phyloP scores from a whole-genome alignment of 169 alveolate genomes.

The Plasmodium malariae region DNA sequence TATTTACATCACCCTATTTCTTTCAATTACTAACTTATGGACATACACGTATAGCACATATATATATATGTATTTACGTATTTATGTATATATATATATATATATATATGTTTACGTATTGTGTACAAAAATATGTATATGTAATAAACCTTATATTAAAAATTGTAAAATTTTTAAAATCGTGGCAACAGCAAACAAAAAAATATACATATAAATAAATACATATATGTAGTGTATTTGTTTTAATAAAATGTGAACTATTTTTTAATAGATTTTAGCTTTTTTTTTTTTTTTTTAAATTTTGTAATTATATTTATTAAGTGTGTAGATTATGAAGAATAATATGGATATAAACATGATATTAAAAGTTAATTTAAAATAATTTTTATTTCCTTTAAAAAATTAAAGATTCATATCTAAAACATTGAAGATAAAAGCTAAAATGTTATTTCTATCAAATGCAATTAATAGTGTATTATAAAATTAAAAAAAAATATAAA shows the following conservation, averaged over 20 bases:
- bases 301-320: constrained; percentile 14
- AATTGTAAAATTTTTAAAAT: no score
- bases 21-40: background rate
- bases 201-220: background rate
- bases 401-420: constrained; percentile 44
- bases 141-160: background rate
- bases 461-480: constrained; percentile 13
- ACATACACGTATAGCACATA: background rate
- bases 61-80: constrained; percentile 11
- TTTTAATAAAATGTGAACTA: background rate
- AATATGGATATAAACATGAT: constrained; percentile 1
- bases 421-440: constrained; percentile 38
- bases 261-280: background rate
- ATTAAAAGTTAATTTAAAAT: constrained; percentile 10
- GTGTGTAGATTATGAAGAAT: constrained; percentile 2
- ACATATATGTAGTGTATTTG: background rate
- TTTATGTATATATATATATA: background rate
- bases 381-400: constrained; percentile 19
- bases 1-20: background rate
- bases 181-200: background rate
- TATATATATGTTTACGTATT: background rate
- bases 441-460: constrained; percentile 22
- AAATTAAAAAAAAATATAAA: constrained; percentile 25
- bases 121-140: constrained; percentile 2
- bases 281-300: background rate